Percentiles rank a stretch among this genome's conserved stretches.
Evolutionary conservation across 1,139 yeast species (phyloP).

Genomic region (Kurtzmaniella natalensis): DNA sequence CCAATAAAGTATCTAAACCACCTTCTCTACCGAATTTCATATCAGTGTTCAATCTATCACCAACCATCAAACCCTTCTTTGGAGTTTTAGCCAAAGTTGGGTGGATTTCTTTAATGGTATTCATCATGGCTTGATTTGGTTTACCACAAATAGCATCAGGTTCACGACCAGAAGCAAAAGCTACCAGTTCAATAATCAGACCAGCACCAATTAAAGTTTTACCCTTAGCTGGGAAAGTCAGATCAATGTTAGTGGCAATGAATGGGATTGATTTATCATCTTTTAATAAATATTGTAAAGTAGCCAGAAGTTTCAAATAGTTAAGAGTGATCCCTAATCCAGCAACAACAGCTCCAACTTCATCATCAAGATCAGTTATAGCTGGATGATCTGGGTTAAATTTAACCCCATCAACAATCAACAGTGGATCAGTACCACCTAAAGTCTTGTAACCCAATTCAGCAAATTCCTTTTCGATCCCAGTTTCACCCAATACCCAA

Average conservation of each 20-base stretch:
- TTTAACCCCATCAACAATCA: constrained; percentile 25
- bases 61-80: constrained; percentile 78
- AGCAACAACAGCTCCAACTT: constrained; percentile 84
- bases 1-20: constrained; percentile 77
- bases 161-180: constrained; percentile 69
- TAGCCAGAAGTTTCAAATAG: constrained; percentile 75
- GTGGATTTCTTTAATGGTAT: constrained; percentile 73
- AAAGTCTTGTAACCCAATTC: constrained; percentile 40
- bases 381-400: constrained; percentile 32
- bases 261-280: constrained; percentile 65
- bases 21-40: constrained; percentile 88
- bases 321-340: constrained; percentile 77
- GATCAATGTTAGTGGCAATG: constrained; percentile 93
- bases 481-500: constrained; percentile 46
- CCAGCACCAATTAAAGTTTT: constrained; percentile 92
- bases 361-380: constrained; percentile 51
- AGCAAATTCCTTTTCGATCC: constrained; percentile 39
- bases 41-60: constrained; percentile 93
- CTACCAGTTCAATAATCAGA: constrained; percentile 77
- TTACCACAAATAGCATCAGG: constrained; percentile 77
- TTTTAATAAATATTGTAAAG: constrained; percentile 68
- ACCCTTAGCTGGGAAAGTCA: constrained; percentile 90
- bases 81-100: constrained; percentile 47
- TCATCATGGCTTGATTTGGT: constrained; percentile 88
- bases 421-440: constrained; percentile 37